phyloP scores from a whole-genome alignment of 2,329 filamentous ascomycete species.

The Penicillium frequentans region DNA sequence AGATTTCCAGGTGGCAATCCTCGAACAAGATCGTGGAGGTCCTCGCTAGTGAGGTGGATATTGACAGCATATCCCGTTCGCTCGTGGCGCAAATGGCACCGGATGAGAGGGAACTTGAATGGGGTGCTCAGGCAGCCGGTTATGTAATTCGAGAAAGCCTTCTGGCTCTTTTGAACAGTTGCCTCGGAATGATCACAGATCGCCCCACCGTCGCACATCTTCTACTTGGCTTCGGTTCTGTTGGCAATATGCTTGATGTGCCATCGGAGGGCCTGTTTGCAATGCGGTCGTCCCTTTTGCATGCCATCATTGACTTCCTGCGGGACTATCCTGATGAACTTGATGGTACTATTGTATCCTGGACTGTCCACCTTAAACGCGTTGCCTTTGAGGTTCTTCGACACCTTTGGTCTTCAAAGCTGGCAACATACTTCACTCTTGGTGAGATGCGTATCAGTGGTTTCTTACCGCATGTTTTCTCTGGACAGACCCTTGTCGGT shows the following conservation, averaged over 20 bases:
- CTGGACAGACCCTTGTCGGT: slow-evolving; percentile 69
- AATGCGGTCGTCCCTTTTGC: slow-evolving; percentile 74
- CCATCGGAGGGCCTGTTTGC: slow-evolving; percentile 70
- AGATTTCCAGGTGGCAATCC: slow-evolving; percentile 61
- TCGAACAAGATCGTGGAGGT: slow-evolving; percentile 85
- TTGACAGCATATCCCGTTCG: slow-evolving; percentile 74
- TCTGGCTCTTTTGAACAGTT: slow-evolving; percentile 80
- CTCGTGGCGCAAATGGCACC: slow-evolving; percentile 68
- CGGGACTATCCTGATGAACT: slow-evolving; percentile 67
- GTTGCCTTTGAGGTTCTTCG: slow-evolving; percentile 72
- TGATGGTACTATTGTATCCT: slow-evolving; percentile 61
- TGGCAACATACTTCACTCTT: slow-evolving; percentile 74
- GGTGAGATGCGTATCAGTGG: slow-evolving; percentile 77
- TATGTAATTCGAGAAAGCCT: slow-evolving; percentile 83
- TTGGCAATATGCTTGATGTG: slow-evolving; percentile 67
- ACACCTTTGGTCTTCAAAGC: slow-evolving; percentile 77
- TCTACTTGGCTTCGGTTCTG: slow-evolving; percentile 82
- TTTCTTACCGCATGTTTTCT: slow-evolving; percentile 74
- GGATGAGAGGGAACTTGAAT: slow-evolving; percentile 69
- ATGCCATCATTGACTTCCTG: slow-evolving; percentile 72
- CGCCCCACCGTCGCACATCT: slow-evolving; percentile 87
- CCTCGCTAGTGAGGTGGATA: slow-evolving; percentile 77
- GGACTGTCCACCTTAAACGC: slow-evolving; percentile 69
- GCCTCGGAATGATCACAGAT: slow-evolving; percentile 70
- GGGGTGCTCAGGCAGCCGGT: slow-evolving; percentile 66